A percentile compares a stretch with the other conserved stretches of the same genome.
Conservation (phyloP, 2,329 filamentous ascomycete species). For the Fusarium pininemorale region DNA sequence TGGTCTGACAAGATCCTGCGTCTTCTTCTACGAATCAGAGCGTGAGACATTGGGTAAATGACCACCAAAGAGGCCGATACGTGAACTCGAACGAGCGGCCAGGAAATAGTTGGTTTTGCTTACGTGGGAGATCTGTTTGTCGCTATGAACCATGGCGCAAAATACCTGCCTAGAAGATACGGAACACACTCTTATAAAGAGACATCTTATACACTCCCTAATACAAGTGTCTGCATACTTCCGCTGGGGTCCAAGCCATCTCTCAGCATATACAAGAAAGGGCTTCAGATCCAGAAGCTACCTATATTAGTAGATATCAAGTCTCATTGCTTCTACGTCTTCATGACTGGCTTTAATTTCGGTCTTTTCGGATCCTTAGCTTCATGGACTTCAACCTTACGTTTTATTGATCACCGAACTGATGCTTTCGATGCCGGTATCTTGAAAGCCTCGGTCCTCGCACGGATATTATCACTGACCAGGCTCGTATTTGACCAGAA, state of each 20-base stretch:
- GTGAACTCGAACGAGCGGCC: neutral
- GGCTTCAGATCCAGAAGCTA: neutral
- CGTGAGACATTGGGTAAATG: neutral
- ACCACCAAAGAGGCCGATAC: neutral
- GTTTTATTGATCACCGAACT: too few relatives aligned
- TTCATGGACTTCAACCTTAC: neutral
- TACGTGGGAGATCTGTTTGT: constrained; percentile 6
- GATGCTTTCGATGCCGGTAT: neutral
- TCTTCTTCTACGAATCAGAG: neutral
- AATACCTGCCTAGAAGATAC: neutral
- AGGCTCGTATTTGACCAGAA: neutral
- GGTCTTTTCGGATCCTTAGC: neutral
- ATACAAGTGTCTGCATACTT: neutral
- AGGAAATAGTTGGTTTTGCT: neutral
- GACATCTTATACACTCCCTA: neutral
- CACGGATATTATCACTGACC: neutral
- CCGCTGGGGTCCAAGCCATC: neutral
- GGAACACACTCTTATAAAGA: neutral
- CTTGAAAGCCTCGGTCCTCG: neutral
- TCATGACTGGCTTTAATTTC: neutral
- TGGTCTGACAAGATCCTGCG: neutral
- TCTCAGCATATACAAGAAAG: neutral
- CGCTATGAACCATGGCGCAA: neutral
- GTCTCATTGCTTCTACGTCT: too few relatives aligned
- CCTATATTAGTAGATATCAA: neutral